These are phyloP conservation scores for Hyaloscypha hepaticicola DNA, from an alignment of 495 filamentous ascomycete genomes.

Conservation along the genomic window DNA sequence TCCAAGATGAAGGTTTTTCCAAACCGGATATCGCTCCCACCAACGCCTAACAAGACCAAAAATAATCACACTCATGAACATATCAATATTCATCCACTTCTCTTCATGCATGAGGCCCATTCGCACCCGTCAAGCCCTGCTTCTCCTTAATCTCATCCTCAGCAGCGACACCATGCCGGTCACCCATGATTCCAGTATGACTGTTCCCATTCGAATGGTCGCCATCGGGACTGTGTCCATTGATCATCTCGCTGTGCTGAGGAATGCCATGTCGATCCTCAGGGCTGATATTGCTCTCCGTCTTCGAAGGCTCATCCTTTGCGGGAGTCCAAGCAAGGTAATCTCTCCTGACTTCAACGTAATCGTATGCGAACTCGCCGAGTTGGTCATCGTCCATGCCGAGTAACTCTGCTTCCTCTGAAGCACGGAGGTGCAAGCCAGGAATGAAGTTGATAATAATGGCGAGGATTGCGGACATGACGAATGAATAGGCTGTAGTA, in stretches of 20 bases:
- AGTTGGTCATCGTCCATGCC: constrained; percentile 99
- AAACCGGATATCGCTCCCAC: constrained; percentile 1
- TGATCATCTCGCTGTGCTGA: constrained; percentile 74
- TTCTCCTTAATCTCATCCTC: constrained; percentile 37
- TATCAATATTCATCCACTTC: constrained; percentile 3
- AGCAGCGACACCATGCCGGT: constrained; percentile 43
- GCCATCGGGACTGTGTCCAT: constrained; percentile 29
- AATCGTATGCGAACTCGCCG: constrained; percentile 98
- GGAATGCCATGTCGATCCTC: constrained; percentile 78
- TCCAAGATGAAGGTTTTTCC: not conserved
- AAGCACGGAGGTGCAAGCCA: constrained; percentile 87
- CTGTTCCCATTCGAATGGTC: constrained; percentile 2
- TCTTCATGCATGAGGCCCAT: not conserved
- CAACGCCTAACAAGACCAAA: not conserved
- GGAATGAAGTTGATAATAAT: constrained; percentile 83
- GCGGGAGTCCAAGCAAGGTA: constrained; percentile 97
- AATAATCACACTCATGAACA: not conserved
- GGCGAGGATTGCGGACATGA: constrained; percentile 80
- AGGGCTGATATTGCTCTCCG: constrained; percentile 62
- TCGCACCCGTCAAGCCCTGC: not conserved
- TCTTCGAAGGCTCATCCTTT: constrained; percentile 61
- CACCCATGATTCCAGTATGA: constrained; percentile 31
- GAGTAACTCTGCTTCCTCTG: constrained; percentile 93
- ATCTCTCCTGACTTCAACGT: constrained; percentile 96
- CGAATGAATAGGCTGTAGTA: constrained; percentile 71